A percentile compares a stretch with the other conserved stretches of the same genome.
These are phyloP conservation scores for Mucor plumbeus DNA, from an alignment of 371 early-diverging fungal genomes.

Conservation along the genomic window DNA sequence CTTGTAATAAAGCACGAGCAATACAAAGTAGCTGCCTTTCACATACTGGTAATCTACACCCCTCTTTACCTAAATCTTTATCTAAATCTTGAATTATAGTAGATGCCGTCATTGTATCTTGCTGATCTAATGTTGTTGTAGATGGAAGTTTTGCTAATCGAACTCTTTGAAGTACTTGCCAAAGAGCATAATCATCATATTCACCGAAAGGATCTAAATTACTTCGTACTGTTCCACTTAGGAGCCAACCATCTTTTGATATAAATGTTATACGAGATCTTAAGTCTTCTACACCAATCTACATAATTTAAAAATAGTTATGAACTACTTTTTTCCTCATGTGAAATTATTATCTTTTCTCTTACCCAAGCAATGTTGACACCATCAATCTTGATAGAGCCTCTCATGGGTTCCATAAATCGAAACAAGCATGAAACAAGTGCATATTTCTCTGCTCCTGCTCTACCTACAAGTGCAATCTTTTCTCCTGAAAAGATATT, in stretches of 20 bases:
- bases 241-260: constrained; percentile 85
- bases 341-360: background rate
- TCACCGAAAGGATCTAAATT: constrained; percentile 86
- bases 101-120: background rate
- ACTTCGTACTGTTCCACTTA: constrained; percentile 72
- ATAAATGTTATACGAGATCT: constrained; percentile 77
- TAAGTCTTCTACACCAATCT: constrained; percentile 74
- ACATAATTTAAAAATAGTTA: background rate
- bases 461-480: constrained; percentile 76
- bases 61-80: constrained; percentile 62
- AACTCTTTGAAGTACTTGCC: constrained; percentile 79
- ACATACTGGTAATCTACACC: constrained; percentile 75
- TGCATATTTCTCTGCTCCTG: constrained; percentile 79
- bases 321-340: background rate
- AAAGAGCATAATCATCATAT: constrained; percentile 79
- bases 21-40: constrained; percentile 85
- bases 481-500: constrained; percentile 65
- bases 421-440: constrained; percentile 74
- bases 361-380: constrained; percentile 69
- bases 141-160: constrained; percentile 52
- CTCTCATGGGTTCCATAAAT: constrained; percentile 74
- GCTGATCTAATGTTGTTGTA: constrained; percentile 38
- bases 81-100: constrained; percentile 54
- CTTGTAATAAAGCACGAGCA: constrained; percentile 77
- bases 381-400: constrained; percentile 77